These are phyloP conservation scores for Candolleomyces eurysporus DNA, from an alignment of 768 basidiomycete species.

Conservation along the genomic window DNA sequence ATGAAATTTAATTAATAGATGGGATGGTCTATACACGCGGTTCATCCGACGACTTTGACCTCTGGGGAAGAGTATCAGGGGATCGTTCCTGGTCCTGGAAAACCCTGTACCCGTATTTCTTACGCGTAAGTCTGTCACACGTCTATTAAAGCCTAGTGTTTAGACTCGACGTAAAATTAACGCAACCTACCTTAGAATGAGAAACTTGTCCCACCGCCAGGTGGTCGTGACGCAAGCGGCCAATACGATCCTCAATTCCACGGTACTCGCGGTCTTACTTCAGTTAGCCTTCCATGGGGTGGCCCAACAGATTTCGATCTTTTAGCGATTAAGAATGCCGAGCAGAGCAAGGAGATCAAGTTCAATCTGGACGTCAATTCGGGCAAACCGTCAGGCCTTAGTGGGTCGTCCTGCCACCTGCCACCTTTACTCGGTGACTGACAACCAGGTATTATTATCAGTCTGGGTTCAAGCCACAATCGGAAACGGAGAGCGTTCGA, in stretches of 20 bases:
- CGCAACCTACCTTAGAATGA: slow-evolving; percentile 17
- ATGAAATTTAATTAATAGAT: slow-evolving; percentile 10
- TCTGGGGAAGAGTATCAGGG: slow-evolving; percentile 14
- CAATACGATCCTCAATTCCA: slow-evolving; percentile 32
- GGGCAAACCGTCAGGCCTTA: slow-evolving; percentile 38
- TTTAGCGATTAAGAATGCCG: slow-evolving; percentile 29
- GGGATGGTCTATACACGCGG: slow-evolving; percentile 24
- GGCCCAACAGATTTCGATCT: slow-evolving; percentile 25
- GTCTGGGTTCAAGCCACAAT: slow-evolving; percentile 21
- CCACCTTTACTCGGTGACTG: neutral
- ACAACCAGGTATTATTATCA: neutral
- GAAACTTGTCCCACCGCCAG: slow-evolving; percentile 23
- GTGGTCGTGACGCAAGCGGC: slow-evolving; percentile 28
- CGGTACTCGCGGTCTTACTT: slow-evolving; percentile 21
- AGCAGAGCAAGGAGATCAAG: slow-evolving; percentile 33
- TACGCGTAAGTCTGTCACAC: slow-evolving; percentile 15
- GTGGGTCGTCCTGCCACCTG: slow-evolving; percentile 19
- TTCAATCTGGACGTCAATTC: slow-evolving; percentile 42
- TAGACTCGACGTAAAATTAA: neutral
- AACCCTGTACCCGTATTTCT: slow-evolving; percentile 17
- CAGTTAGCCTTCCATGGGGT: slow-evolving; percentile 25
- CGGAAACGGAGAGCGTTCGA: slow-evolving; percentile 23
- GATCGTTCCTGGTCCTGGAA: slow-evolving; percentile 29
- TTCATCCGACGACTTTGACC: slow-evolving; percentile 19
- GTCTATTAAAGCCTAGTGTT: neutral